These are phyloP conservation scores for Paramecium tetraurelia DNA, from an alignment of 73 alveolate species.

Conservation along the genomic window DNA sequence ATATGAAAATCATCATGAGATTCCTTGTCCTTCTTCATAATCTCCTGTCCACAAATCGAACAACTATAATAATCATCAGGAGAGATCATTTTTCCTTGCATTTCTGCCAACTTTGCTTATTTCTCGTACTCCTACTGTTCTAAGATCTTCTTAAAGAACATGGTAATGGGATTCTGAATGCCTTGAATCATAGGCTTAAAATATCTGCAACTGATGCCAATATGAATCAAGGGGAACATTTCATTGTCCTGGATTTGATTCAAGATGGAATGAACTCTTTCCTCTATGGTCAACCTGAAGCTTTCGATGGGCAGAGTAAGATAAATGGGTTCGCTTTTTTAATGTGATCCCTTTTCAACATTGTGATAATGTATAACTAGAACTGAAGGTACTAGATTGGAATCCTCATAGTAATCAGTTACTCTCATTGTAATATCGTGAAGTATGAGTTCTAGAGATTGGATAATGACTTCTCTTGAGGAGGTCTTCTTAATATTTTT, in stretches of 20 bases:
- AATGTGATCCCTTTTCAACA: neutral
- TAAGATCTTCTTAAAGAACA: neutral
- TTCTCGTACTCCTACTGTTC: neutral
- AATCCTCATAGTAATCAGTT: slow-evolving; percentile 11
- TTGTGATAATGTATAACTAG: neutral
- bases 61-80: neutral
- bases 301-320: neutral
- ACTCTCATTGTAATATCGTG: slow-evolving; percentile 35
- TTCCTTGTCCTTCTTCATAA: neutral
- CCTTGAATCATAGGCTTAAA: neutral
- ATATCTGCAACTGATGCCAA: slow-evolving; percentile 4
- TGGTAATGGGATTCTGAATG: neutral
- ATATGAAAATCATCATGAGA: slow-evolving; percentile 15
- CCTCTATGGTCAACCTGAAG: neutral
- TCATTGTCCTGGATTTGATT: neutral
- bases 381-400: slow-evolving; percentile 2
- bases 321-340: slow-evolving; percentile 16
- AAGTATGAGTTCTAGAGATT: neutral
- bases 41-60: neutral
- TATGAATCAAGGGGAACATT: neutral
- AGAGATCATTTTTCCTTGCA: neutral
- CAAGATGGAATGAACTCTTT: neutral
- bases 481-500: neutral
- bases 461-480: neutral
- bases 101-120: neutral